Conservation (phyloP, 2,329 filamentous ascomycete genomes). For the Fusarium sp. region DNA sequence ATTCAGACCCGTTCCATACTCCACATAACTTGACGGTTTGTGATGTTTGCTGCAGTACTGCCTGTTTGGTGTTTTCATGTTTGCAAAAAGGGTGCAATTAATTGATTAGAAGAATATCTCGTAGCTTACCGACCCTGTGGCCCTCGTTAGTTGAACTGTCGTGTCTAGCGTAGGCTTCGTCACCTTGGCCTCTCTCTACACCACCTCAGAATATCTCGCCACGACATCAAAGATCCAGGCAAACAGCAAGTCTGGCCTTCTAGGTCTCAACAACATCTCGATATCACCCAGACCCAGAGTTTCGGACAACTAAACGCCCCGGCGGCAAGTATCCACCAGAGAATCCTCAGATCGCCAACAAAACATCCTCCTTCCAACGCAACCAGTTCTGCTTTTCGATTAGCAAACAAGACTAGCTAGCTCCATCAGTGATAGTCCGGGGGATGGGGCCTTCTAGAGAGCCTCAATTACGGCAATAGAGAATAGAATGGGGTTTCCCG, state of each 20-base stretch:
- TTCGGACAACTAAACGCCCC: constrained; percentile 1
- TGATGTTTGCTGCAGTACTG: constrained; percentile 1
- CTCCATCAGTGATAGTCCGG: constrained; percentile 4
- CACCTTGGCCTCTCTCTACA: neutral
- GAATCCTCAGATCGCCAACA: constrained; percentile 6
- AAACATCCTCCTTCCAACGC: constrained; percentile 8
- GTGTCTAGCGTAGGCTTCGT: constrained; percentile 6
- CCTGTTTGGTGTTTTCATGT: constrained; percentile 2
- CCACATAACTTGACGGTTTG: constrained; percentile 5
- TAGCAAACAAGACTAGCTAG: constrained; percentile 30
- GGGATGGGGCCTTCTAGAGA: constrained; percentile 20
- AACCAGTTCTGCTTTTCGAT: constrained; percentile 21
- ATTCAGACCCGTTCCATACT: constrained; percentile 35
- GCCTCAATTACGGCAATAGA: constrained; percentile 41
- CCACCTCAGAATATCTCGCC: constrained; percentile 10
- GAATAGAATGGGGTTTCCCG: constrained; percentile 13
- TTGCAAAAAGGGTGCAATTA: neutral
- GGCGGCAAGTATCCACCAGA: constrained; percentile 6
- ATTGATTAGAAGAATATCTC: neutral
- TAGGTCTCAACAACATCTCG: neutral
- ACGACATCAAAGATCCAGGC: constrained; percentile 3
- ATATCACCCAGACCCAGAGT: neutral
- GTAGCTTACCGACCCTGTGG: constrained; percentile 32
- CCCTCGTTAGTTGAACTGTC: constrained; percentile 8
- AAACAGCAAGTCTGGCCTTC: constrained; percentile 1